A percentile compares a stretch with the other conserved stretches of the same genome.
Evolutionary conservation across 169 alveolate species (phyloP).

Genomic region (Cryptosporidium parvum): DNA sequence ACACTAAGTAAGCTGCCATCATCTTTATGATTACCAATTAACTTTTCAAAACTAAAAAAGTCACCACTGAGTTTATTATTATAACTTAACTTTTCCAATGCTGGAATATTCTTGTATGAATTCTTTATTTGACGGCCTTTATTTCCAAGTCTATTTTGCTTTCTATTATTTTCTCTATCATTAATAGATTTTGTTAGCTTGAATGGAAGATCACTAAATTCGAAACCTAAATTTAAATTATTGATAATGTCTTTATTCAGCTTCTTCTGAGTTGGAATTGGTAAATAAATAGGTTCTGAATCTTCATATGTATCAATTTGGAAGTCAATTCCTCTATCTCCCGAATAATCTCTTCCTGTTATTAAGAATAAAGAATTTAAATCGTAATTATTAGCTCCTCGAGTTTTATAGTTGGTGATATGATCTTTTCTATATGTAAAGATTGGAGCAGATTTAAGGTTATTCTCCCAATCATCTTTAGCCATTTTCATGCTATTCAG

Average conservation of each 20-base stretch:
- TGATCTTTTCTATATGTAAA: slow-evolving; percentile 17
- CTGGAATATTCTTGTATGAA: neutral
- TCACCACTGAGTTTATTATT: neutral
- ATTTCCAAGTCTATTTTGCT: slow-evolving; percentile 5
- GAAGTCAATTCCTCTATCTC: slow-evolving; percentile 65
- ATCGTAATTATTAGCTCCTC: neutral
- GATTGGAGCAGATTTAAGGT: neutral
- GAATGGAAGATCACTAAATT: slow-evolving; percentile 2
- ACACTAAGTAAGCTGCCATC: neutral
- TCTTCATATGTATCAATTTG: slow-evolving; percentile 16
- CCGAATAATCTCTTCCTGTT: neutral
- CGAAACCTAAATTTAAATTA: slow-evolving; percentile 31
- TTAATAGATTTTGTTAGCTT: slow-evolving; percentile 5
- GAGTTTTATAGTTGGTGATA: neutral
- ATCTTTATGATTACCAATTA: neutral
- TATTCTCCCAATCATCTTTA: slow-evolving; percentile 24
- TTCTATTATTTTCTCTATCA: slow-evolving; percentile 4
- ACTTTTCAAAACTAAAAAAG: neutral
- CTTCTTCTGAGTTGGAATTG: neutral
- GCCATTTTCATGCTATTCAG: slow-evolving; percentile 8
- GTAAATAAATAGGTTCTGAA: neutral
- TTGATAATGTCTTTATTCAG: neutral
- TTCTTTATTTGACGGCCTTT: neutral
- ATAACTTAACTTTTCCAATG: neutral
- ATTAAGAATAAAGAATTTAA: neutral